Base-by-base conservation (phyloP, 768 basidiomycete species). In the Leccinellum albellum region DNA sequence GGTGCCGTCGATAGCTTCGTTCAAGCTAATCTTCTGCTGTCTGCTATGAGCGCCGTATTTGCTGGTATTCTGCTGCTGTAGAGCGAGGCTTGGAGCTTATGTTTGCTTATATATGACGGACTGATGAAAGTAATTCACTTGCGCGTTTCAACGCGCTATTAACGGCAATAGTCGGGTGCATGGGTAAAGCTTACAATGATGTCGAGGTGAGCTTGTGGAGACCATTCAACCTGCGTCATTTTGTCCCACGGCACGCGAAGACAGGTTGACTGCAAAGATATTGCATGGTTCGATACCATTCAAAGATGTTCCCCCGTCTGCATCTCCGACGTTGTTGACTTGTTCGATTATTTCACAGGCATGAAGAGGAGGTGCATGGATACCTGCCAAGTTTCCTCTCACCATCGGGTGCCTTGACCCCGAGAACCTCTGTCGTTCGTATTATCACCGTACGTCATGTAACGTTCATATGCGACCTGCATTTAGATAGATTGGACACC, bases 51-150 rank as follows among this genome's bases (percentile, higher is more conserved):
- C 24, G 57, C 51, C 23, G 56, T 56, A 14, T 58, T 64, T 29
- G 54, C 56, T 54, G 56, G 52, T 28, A 32, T 50, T 31, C 50
- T 65, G 20, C 9, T 66, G 31, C 29, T 66, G 53, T 66, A 66
- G 56, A 31, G 29, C 13, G 35, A 29, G 31, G n/a, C 6, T 52
- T 37, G 13, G 21, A 57, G n/a, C 50, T 32, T 55, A 37, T 23
- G 29, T 49, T 50, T 28, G 40, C 28, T 56, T 45, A 31, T 24
- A 44, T 37, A 46, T 45, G 55, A 50, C 20, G 58, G 50, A 45
- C 47, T 23, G 20, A 29, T 6, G 47, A 57, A 55, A 53, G 17
- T 57, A 49, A 60, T 42, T 50, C 55, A 63, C 40, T 40, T 20
- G 46, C 33, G 42, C 9, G 29, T 24, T 31, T 10, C 6, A 53